These are phyloP conservation scores for Pichia thaimueangensis DNA, from an alignment of 805 yeast species.

Conservation along the genomic window DNA sequence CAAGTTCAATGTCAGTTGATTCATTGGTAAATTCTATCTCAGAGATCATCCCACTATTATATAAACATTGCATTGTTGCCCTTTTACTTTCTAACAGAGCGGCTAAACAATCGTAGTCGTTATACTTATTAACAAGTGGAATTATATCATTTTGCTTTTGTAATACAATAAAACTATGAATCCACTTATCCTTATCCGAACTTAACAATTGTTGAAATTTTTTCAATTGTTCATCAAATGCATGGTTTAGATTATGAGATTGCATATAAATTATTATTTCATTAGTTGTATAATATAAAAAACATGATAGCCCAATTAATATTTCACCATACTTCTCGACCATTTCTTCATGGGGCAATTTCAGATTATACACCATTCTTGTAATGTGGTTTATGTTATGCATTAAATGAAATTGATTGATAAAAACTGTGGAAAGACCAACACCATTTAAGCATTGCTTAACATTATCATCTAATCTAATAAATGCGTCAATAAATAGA, in stretches of 20 bases:
- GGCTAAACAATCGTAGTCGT: slow-evolving; percentile 60
- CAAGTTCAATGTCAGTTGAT: slow-evolving; percentile 15
- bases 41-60: slow-evolving; percentile 16
- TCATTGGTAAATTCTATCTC: slow-evolving; percentile 17
- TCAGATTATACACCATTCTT: slow-evolving; percentile 7
- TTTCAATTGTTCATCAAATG: neutral
- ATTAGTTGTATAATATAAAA: slow-evolving; percentile 21
- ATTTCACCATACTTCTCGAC: slow-evolving; percentile 12
- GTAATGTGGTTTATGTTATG: slow-evolving; percentile 17
- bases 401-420: slow-evolving; percentile 14
- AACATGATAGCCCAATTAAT: slow-evolving; percentile 18
- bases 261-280: slow-evolving; percentile 12
- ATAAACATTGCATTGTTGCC: slow-evolving; percentile 25
- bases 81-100: slow-evolving; percentile 43
- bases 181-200: slow-evolving; percentile 43
- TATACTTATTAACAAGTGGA: slow-evolving; percentile 55
- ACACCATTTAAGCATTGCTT: slow-evolving; percentile 3
- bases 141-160: slow-evolving; percentile 50
- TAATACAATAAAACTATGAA: slow-evolving; percentile 45
- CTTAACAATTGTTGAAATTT: slow-evolving; percentile 12
- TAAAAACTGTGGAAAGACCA: slow-evolving; percentile 14
- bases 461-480: slow-evolving; percentile 8
- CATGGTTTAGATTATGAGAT: neutral
- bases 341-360: neutral
- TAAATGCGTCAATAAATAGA: slow-evolving; percentile 9